A percentile compares a stretch with the other conserved stretches of the same genome.
These are phyloP conservation scores for Albizia julibrissin DNA, from an alignment of 306 rosid genomes.

Conservation along the genomic window DNA sequence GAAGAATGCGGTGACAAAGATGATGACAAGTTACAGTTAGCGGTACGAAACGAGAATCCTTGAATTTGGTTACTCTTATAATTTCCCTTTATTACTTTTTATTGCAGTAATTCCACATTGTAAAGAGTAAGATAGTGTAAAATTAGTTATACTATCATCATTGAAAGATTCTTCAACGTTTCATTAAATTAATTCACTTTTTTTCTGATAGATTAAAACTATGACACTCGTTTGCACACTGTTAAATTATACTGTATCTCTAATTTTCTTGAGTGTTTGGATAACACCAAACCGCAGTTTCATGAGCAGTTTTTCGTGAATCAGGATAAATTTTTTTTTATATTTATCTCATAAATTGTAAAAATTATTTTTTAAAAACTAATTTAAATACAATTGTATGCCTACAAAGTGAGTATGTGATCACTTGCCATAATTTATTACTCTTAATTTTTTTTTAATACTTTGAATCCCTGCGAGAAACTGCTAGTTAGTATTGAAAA, in stretches of 20 bases:
- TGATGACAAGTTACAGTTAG: slow-evolving; percentile 40
- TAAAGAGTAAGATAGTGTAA: background rate
- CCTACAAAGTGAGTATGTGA: background rate
- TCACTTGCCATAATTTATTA: too few species aligned
- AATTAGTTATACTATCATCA: background rate
- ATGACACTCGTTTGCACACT: background rate
- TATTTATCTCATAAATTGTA: too few species aligned
- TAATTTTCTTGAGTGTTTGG: too few species aligned
- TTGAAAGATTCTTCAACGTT: background rate
- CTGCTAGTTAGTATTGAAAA: too few species aligned
- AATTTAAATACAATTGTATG: too few species aligned
- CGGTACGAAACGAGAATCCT: slow-evolving; percentile 2
- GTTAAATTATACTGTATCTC: background rate
- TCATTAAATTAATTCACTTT: background rate
- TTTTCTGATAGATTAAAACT: too few species aligned
- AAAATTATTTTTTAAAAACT: too few species aligned
- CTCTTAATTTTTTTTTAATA: too few species aligned
- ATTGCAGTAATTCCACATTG: background rate
- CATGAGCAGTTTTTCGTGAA: too few species aligned
- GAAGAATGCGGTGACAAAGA: slow-evolving; percentile 21
- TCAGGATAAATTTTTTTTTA: too few species aligned
- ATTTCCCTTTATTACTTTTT: background rate
- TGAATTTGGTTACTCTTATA: background rate
- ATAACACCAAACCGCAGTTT: too few species aligned
- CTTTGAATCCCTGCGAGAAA: background rate